Conservation (phyloP, 2,329 filamentous ascomycete species). For the Epichloe festucae region DNA sequence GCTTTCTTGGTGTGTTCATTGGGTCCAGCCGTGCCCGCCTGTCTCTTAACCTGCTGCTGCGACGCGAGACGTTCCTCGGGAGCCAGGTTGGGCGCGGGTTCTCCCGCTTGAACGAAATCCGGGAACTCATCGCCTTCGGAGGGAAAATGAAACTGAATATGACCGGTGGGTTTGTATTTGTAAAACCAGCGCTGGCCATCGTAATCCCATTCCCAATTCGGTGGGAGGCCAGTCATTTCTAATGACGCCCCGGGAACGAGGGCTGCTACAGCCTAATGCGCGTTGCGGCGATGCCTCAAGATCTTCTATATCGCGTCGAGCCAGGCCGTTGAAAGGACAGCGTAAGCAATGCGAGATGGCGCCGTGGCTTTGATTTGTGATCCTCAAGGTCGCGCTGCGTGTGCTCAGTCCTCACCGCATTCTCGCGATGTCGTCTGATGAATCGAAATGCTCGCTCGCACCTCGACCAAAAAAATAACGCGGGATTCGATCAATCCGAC, state of each 20-base stretch:
- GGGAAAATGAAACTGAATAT: slow-evolving; percentile 44
- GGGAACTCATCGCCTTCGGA: slow-evolving; percentile 45
- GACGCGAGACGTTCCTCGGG: slow-evolving; percentile 42
- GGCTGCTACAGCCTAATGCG: background rate
- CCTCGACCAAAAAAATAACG: background rate
- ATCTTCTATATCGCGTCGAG: background rate
- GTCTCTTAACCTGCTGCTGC: slow-evolving; percentile 34
- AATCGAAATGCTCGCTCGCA: background rate
- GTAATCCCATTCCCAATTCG: slow-evolving; percentile 45
- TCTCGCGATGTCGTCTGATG: background rate
- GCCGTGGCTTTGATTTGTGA: background rate
- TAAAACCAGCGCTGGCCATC: slow-evolving; percentile 46
- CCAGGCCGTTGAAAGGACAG: no score
- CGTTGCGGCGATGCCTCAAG: background rate
- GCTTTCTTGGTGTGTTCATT: background rate
- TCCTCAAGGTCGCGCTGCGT: background rate
- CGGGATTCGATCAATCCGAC: background rate
- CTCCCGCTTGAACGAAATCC: slow-evolving; percentile 30
- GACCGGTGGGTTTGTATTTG: slow-evolving; percentile 39
- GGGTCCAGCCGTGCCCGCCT: slow-evolving; percentile 9
- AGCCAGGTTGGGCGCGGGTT: slow-evolving; percentile 26
- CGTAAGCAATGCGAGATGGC: background rate
- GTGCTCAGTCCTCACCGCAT: background rate
- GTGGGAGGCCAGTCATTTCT: slow-evolving; percentile 28
- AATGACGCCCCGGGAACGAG: background rate